phyloP scores from a whole-genome alignment of 2,329 filamentous ascomycete genomes.

The Xylariaceae sp. region DNA sequence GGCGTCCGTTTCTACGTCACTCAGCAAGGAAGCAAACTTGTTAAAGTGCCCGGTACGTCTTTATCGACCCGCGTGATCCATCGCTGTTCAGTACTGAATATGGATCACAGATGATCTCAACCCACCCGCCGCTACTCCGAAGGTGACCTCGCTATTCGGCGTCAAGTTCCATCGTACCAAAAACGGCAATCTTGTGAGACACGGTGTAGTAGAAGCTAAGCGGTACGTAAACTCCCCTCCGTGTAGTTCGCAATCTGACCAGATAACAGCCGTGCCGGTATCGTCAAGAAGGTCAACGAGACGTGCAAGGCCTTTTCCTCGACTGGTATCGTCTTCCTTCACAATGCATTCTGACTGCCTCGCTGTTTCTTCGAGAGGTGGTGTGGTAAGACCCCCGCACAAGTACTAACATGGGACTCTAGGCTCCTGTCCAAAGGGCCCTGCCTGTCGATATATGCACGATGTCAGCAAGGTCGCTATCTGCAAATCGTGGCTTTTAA shows the following conservation, averaged over 20 bases:
- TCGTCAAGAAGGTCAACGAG: conserved; percentile 63
- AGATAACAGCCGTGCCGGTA: conserved; percentile 42
- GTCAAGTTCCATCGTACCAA: conserved; percentile 83
- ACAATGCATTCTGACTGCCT: conserved; percentile 26
- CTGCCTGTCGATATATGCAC: conserved; percentile 74
- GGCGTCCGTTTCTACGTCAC: conserved; percentile 69
- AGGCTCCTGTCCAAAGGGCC: conserved; percentile 84
- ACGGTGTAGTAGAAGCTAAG: conserved; percentile 68
- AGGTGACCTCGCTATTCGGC: conserved; percentile 64
- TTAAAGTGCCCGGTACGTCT: conserved; percentile 63
- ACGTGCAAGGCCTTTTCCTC: conserved; percentile 68
- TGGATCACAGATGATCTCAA: conserved; percentile 49
- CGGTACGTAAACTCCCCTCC: conserved; percentile 52
- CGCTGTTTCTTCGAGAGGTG: conserved; percentile 30
- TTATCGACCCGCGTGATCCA: too few relatives aligned
- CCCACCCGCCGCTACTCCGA: conserved; percentile 64
- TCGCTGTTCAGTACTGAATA: conserved; percentile 20
- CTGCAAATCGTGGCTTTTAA: conserved; percentile 81
- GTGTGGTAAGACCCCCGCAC: conserved; percentile 35
- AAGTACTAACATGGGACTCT: conserved; percentile 38
- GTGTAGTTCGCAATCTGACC: conserved; percentile 34
- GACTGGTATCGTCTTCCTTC: conserved; percentile 57
- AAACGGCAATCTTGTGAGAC: conserved; percentile 77
- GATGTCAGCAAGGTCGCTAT: conserved; percentile 81
- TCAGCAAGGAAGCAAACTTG: conserved; percentile 76